Evolutionary conservation across 176 grass and related monocot species (phyloP).

Genomic region (Juncus inflexus): DNA sequence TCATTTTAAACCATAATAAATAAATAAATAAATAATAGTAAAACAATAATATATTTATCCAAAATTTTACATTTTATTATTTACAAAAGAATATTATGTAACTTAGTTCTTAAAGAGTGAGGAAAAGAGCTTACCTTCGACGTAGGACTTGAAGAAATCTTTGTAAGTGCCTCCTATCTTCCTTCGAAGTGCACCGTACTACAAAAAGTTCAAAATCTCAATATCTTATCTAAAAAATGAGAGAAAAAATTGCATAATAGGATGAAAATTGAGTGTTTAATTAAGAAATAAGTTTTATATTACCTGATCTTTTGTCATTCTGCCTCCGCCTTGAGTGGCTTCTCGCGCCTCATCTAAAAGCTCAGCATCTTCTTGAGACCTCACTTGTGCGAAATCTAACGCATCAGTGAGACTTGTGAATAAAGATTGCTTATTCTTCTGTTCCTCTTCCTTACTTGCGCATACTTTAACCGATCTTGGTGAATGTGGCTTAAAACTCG

Average conservation of each 20-base stretch:
- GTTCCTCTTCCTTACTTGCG: slow-evolving; percentile 37
- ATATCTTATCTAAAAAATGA: not conserved
- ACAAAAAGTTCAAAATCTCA: slow-evolving; percentile 14
- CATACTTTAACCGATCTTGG: slow-evolving; percentile 33
- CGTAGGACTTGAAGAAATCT: slow-evolving; percentile 99
- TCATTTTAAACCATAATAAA: slow-evolving; percentile 23
- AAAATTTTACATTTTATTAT: too few relatives aligned
- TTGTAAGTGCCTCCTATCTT: slow-evolving; percentile 99
- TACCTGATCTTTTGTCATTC: slow-evolving; percentile 86
- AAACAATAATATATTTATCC: not conserved
- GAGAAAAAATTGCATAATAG: slow-evolving; percentile 4
- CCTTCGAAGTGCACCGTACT: slow-evolving; percentile 83
- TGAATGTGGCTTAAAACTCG: slow-evolving; percentile 13
- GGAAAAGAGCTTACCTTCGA: slow-evolving; percentile 54
- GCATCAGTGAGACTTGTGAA: slow-evolving; percentile 79
- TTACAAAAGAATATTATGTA: too few relatives aligned
- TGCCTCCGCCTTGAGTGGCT: slow-evolving; percentile 54
- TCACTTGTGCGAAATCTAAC: slow-evolving; percentile 83
- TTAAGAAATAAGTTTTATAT: not conserved
- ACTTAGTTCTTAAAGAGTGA: not conserved
- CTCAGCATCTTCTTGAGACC: slow-evolving; percentile 76
- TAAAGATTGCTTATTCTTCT: slow-evolving; percentile 67
- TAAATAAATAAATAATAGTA: not conserved
- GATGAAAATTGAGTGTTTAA: not conserved
- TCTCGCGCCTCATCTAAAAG: slow-evolving; percentile 80